Percentiles rank a stretch among this genome's conserved stretches.
These are phyloP conservation scores for Tulasnella calospora DNA, from an alignment of 768 basidiomycete genomes.

Conservation along the genomic window DNA sequence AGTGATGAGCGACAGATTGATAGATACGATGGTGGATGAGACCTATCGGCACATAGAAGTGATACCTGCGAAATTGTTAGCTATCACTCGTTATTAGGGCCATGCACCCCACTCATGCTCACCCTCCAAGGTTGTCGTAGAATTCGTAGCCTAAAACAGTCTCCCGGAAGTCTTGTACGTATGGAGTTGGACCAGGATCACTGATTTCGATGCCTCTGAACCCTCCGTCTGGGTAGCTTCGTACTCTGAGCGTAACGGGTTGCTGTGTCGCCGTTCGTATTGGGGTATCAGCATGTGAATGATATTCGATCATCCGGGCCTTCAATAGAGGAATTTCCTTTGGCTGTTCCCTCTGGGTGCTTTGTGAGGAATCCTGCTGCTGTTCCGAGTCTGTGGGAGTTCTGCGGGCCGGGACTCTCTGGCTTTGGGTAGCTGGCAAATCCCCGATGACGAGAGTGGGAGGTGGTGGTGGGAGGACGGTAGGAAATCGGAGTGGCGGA, in stretches of 20 bases:
- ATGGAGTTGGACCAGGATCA: neutral
- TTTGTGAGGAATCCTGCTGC: neutral
- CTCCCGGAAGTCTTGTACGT: neutral
- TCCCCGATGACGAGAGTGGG: neutral
- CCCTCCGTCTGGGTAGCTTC: neutral
- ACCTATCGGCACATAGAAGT: conserved; percentile 7
- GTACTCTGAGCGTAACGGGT: neutral
- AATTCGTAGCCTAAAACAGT: neutral
- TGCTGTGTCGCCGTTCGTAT: neutral
- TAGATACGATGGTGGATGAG: conserved; percentile 11
- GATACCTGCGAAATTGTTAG: neutral
- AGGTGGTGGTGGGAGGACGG: neutral
- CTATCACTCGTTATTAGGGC: neutral
- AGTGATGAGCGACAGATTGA: neutral
- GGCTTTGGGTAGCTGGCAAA: neutral
- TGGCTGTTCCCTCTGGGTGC: neutral
- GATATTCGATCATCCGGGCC: neutral
- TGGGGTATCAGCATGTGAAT: neutral
- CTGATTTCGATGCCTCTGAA: conserved; percentile 11
- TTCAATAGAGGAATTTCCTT: neutral
- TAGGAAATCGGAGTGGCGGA: neutral
- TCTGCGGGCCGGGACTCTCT: neutral
- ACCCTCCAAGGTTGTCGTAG: neutral
- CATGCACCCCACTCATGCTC: neutral
- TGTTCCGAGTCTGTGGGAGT: neutral